Conservation (phyloP, 805 yeast genomes). For the Suhomyces pyralidae region DNA sequence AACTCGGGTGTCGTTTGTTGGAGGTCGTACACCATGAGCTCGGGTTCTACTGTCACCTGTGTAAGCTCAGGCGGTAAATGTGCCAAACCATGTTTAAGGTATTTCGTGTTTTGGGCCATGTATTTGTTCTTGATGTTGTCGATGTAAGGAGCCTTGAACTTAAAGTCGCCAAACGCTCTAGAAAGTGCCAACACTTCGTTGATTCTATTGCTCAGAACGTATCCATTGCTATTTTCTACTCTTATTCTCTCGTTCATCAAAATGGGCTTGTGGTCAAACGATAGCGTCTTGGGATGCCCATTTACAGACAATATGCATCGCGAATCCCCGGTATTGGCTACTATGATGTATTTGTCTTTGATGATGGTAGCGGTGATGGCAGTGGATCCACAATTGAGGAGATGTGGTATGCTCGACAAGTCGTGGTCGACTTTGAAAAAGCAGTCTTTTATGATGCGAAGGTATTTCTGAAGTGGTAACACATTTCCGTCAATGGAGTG, state of each 20-base stretch:
- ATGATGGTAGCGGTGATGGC: slow-evolving; percentile 34
- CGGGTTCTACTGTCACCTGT: slow-evolving; percentile 46
- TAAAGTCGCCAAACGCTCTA: slow-evolving; percentile 45
- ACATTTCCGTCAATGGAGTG: neutral
- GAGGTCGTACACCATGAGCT: slow-evolving; percentile 37
- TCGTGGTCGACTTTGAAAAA: slow-evolving; percentile 38
- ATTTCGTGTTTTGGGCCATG: slow-evolving; percentile 20
- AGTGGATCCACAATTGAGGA: slow-evolving; percentile 42
- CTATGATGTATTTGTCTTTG: slow-evolving; percentile 41
- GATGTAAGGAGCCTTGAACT: slow-evolving; percentile 39
- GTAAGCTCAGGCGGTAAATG: slow-evolving; percentile 42
- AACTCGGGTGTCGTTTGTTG: slow-evolving; percentile 29
- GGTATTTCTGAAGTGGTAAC: slow-evolving; percentile 11
- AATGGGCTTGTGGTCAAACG: slow-evolving; percentile 44
- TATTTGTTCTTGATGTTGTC: slow-evolving; percentile 29
- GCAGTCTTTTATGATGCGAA: slow-evolving; percentile 25
- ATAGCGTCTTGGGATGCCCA: slow-evolving; percentile 53
- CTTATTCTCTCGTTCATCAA: slow-evolving; percentile 44
- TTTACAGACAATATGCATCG: slow-evolving; percentile 55
- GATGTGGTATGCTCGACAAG: slow-evolving; percentile 20
- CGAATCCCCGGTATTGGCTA: slow-evolving; percentile 77
- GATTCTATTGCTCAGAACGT: slow-evolving; percentile 35
- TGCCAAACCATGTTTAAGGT: slow-evolving; percentile 25
- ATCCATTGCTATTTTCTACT: slow-evolving; percentile 41
- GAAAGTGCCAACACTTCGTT: slow-evolving; percentile 43